phyloP scores from a whole-genome alignment of 345 rosid genomes.

The Rhodamnia argentea region DNA sequence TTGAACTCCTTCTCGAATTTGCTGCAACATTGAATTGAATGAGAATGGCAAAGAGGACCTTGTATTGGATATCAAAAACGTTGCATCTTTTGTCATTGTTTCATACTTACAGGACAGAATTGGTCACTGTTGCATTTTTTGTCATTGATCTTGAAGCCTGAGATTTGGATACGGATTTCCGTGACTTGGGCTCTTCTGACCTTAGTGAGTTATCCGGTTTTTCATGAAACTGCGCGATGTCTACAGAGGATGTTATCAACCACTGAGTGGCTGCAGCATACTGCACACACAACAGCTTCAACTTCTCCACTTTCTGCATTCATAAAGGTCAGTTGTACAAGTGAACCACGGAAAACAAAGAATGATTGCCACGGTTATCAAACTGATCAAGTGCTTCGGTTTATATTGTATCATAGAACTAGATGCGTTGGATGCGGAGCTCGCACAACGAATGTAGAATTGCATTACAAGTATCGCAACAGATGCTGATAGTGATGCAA shows the following conservation, averaged over 20 bases:
- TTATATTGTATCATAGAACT: background rate
- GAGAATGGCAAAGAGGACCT: background rate
- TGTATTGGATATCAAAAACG: background rate
- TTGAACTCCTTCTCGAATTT: slow-evolving; percentile 82
- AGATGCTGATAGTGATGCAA: background rate
- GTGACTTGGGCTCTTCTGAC: slow-evolving; percentile 18
- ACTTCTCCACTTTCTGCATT: slow-evolving; percentile 83
- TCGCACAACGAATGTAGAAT: background rate
- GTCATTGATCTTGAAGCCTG: slow-evolving; percentile 30
- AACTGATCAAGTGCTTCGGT: background rate
- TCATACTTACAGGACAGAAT: slow-evolving; percentile 72
- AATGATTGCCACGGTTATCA: background rate
- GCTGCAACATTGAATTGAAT: slow-evolving; percentile 23
- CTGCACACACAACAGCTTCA: slow-evolving; percentile 76
- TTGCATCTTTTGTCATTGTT: background rate
- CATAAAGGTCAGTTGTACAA: background rate
- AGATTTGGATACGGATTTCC: slow-evolving; percentile 29
- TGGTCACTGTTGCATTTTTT: slow-evolving; percentile 45
- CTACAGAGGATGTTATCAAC: slow-evolving; percentile 81
- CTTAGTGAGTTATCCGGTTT: slow-evolving; percentile 11
- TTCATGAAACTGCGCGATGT: slow-evolving; percentile 37
- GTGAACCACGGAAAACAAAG: background rate
- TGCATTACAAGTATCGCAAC: background rate
- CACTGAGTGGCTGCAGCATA: slow-evolving; percentile 94
- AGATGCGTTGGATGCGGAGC: background rate